phyloP scores from a whole-genome alignment of 1,284 basidiomycete species.

The Pisolithus thermaeus region DNA sequence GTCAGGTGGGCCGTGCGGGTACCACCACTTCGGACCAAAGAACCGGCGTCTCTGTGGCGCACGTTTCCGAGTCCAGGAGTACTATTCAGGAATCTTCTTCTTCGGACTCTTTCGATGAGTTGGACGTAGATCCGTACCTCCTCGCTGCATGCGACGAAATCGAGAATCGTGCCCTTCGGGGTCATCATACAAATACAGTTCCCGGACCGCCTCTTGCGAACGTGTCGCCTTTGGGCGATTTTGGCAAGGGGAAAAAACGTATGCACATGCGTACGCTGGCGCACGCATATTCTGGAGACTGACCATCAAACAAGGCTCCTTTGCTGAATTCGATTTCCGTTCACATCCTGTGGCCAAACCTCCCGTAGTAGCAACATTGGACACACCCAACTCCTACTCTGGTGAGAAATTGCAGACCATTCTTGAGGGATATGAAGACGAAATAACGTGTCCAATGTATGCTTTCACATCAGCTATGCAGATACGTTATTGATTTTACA shows the following conservation, averaged over 20 bases:
- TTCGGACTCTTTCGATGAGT: constrained; percentile 29
- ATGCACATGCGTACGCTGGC: background rate
- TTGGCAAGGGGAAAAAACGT: background rate
- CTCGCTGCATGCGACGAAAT: constrained; percentile 36
- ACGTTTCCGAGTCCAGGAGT: background rate
- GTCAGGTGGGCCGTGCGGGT: background rate
- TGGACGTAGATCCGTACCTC: constrained; percentile 24
- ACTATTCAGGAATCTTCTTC: background rate
- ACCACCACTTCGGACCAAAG: background rate
- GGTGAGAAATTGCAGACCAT: constrained; percentile 14
- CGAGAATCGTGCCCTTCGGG: constrained; percentile 26
- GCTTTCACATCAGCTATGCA: constrained; percentile 15
- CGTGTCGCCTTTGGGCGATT: background rate
- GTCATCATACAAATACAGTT: constrained; percentile 7
- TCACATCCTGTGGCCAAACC: background rate
- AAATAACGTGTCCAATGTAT: constrained; percentile 53
- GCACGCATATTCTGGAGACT: background rate
- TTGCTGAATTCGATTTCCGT: background rate
- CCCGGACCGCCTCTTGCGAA: background rate
- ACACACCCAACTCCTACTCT: constrained; percentile 9
- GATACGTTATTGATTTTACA: constrained; percentile 5
- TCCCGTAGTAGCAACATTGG: background rate
- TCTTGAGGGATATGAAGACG: constrained; percentile 41
- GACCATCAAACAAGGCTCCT: constrained; percentile 5
- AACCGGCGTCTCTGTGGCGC: background rate